Evolutionary conservation across 805 yeast genomes (phyloP), one percentile per base, ranked within the genome.

Genomic region (Hanseniaspora nectarophila): DNA sequence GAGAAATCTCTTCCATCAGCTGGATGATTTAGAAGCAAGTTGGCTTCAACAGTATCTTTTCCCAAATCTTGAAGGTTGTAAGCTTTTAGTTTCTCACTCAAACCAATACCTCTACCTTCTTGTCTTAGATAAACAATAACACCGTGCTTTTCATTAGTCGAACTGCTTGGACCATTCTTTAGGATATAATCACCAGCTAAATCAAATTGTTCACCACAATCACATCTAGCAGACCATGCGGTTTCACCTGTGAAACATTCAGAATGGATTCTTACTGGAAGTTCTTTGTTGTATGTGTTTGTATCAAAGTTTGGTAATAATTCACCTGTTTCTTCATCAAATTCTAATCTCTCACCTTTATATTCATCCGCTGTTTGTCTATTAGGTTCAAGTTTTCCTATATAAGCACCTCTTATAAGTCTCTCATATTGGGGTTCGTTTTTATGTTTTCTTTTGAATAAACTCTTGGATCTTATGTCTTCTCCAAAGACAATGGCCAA

Each of bases 171-270:
- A 2, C 46, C 43, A 38, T 29, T 38, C 9, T 44, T 26, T 20
- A 44, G 9, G 90, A 92, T 92, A 40, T 87, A 67, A 56, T 94
- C 75, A 8, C 97, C 98, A 1, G 97, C 97, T 67, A 94, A 96
- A 67, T 92, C 97, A 61, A 92, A 85, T 70, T 92, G 99, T 67
- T 92, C 99, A 20, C 99, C 99, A 69, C 99, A 92, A 67, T 92
- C 99, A 67, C 99, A 92, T 52, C 99, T 76, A 1, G 99, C 97
- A 54, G 90, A 80, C 98, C 99, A 92, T 9, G 97, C 97, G 1
- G 97, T 92, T 64, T 92, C 99, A 2, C 99, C 99, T 0, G 99
- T 92, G 70, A 90, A 92, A 67, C 99, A 92, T 64, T 92, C 99
- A 3, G 95, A 84, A 64, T 92, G 99, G 58, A 92, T 88, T 55